phyloP scores from a whole-genome alignment of 768 basidiomycete species.

The Bullera alba region DNA sequence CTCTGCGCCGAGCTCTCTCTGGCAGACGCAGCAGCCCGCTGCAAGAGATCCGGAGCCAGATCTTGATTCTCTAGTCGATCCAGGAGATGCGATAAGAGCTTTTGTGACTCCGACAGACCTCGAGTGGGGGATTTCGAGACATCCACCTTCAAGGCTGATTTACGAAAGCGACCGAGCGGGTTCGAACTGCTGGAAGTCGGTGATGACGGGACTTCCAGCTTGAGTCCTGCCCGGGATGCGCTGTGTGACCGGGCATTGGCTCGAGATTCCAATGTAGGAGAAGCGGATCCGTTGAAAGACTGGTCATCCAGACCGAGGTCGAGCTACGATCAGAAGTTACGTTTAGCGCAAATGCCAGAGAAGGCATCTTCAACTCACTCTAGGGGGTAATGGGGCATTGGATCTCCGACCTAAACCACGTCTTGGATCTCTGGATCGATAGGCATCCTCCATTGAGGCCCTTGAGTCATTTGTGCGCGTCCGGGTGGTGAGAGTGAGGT shows the following conservation, averaged over 20 bases:
- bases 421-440: constrained; percentile 1
- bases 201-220: too few relatives aligned
- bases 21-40: constrained; percentile 49
- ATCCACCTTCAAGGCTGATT: constrained; percentile 1
- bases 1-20: constrained; percentile 49
- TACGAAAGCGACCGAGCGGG: too few relatives aligned
- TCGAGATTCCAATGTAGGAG: too few relatives aligned
- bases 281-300: too few relatives aligned
- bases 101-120: constrained; percentile 57
- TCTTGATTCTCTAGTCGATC: constrained; percentile 57
- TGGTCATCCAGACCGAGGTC: too few relatives aligned
- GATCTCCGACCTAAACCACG: constrained; percentile 1
- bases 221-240: too few relatives aligned
- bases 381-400: constrained; percentile 1
- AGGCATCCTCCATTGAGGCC: not conserved
- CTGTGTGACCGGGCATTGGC: too few relatives aligned
- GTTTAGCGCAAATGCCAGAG: not conserved
- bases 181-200: too few relatives aligned
- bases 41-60: constrained; percentile 25
- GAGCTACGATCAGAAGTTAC: not conserved
- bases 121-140: constrained; percentile 2
- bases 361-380: not conserved
- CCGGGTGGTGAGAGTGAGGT: too few relatives aligned
- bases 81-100: constrained; percentile 62
- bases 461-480: too few relatives aligned